A percentile compares a stretch with the other conserved stretches of the same genome.
These are phyloP conservation scores for Xylariales sp. DNA, from an alignment of 2,329 filamentous ascomycete genomes.

Conservation along the genomic window DNA sequence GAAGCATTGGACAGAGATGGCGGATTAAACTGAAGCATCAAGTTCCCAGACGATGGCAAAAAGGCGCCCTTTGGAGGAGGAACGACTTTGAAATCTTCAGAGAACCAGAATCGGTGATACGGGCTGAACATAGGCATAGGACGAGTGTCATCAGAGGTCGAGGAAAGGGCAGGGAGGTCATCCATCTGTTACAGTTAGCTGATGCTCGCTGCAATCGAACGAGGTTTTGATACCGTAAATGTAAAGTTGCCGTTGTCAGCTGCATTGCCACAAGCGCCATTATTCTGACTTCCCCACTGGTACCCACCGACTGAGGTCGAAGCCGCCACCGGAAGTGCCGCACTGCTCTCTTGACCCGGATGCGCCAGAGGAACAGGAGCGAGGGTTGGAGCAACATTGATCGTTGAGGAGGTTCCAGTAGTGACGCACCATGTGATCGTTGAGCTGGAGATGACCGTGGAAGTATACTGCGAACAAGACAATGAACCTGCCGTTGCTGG, in stretches of 20 bases:
- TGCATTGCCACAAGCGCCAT: constrained; percentile 17
- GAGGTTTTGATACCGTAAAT: constrained; percentile 19
- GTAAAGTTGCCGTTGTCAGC: constrained; percentile 22
- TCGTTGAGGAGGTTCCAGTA: constrained; percentile 3
- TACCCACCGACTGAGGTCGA: constrained; percentile 4
- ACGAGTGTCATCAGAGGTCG: constrained; percentile 11
- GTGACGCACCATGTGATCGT: constrained; percentile 7
- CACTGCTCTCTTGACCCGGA: neutral
- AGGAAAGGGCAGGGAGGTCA: constrained; percentile 18
- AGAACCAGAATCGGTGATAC: constrained; percentile 27
- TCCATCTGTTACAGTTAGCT: constrained; percentile 20
- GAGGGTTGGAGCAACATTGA: neutral
- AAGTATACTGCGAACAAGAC: constrained; percentile 2
- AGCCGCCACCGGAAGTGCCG: constrained; percentile 4
- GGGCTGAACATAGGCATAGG: constrained; percentile 23
- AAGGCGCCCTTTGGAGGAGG: constrained; percentile 16
- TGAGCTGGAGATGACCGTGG: constrained; percentile 5
- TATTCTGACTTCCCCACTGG: neutral
- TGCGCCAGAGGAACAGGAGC: neutral
- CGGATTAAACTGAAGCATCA: constrained; percentile 26
- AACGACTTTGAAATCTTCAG: constrained; percentile 19
- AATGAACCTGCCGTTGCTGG: neutral
- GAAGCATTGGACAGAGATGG: constrained; percentile 15
- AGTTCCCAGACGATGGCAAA: constrained; percentile 23
- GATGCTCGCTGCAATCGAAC: neutral